phyloP scores from a whole-genome alignment of 2,329 filamentous ascomycete genomes.

The Hypoxylon sp. region DNA sequence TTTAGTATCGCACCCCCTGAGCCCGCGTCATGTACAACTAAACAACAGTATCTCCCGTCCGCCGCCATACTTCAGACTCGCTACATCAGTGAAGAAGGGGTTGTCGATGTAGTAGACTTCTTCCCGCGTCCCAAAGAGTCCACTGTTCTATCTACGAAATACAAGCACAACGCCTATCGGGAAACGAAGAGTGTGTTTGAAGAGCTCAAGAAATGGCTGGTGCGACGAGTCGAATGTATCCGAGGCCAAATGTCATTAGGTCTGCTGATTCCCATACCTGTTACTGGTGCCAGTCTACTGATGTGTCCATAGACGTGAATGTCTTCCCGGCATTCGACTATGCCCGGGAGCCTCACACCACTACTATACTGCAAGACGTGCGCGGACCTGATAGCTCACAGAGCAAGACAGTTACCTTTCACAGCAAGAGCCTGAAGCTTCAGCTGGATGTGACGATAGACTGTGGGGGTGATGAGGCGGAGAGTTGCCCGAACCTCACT shows the following conservation, averaged over 20 bases:
- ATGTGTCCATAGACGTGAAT: slow-evolving; percentile 68
- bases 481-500: slow-evolving; percentile 65
- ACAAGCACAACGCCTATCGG: slow-evolving; percentile 66
- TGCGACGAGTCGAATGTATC: slow-evolving; percentile 80
- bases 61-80: slow-evolving; percentile 83
- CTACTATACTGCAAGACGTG: slow-evolving; percentile 65
- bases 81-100: slow-evolving; percentile 83
- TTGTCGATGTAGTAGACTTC: slow-evolving; percentile 81
- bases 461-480: slow-evolving; percentile 64
- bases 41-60: slow-evolving; percentile 82
- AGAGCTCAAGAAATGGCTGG: slow-evolving; percentile 78
- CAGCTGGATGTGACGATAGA: slow-evolving; percentile 79
- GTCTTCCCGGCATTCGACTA: slow-evolving; percentile 82
- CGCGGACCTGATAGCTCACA: slow-evolving; percentile 58
- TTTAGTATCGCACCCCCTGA: slow-evolving; percentile 75
- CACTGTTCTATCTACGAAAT: slow-evolving; percentile 63
- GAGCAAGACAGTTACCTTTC: slow-evolving; percentile 75
- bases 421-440: slow-evolving; percentile 70
- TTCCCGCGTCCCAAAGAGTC: slow-evolving; percentile 78
- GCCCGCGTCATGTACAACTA: slow-evolving; percentile 72
- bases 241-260: slow-evolving; percentile 75
- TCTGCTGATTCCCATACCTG: slow-evolving; percentile 48
- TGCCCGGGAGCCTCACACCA: slow-evolving; percentile 73
- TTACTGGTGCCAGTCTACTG: slow-evolving; percentile 21
- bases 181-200: slow-evolving; percentile 69